Percentiles rank a stretch among this genome's conserved stretches.
Conservation (phyloP, 1,284 basidiomycete genomes). For the Phellopilus nigrolimitatus region DNA sequence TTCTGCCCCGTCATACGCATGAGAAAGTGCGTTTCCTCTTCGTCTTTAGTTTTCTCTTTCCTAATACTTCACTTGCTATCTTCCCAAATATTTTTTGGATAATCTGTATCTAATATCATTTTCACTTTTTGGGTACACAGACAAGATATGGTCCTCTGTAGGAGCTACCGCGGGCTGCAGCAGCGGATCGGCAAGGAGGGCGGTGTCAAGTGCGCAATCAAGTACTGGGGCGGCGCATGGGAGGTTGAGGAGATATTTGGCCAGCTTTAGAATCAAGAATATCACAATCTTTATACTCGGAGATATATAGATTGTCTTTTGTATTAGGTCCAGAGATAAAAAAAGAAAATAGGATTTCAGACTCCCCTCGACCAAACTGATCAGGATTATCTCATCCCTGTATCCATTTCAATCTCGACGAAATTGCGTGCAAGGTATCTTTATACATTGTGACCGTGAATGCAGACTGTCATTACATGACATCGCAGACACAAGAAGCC, state of each 20-base stretch:
- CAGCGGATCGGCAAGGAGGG: conserved; percentile 72
- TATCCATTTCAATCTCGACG: too few relatives aligned
- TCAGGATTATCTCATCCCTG: too few relatives aligned
- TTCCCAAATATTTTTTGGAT: conserved; percentile 7
- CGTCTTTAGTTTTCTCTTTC: not conserved
- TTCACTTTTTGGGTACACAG: conserved; percentile 33
- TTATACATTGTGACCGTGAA: not conserved
- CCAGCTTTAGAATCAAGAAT: conserved; percentile 31
- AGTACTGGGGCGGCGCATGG: conserved; percentile 91
- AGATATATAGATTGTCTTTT: too few relatives aligned
- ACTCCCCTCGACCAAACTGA: too few relatives aligned
- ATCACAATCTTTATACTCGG: too few relatives aligned
- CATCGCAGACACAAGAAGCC: not conserved
- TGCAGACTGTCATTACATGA: not conserved
- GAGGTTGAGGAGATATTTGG: conserved; percentile 82
- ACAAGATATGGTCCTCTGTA: conserved; percentile 74
- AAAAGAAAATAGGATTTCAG: not conserved
- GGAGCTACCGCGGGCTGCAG: conserved; percentile 72
- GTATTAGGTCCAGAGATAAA: too few relatives aligned
- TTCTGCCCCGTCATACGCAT: conserved; percentile 89
- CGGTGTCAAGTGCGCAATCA: conserved; percentile 67
- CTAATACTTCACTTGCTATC: too few relatives aligned
- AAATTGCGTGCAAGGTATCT: not conserved
- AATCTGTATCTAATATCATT: not conserved
- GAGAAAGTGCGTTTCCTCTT: conserved; percentile 47